Conservation (phyloP, 2,329 filamentous ascomycete species). For the Metarhizium sp. region DNA sequence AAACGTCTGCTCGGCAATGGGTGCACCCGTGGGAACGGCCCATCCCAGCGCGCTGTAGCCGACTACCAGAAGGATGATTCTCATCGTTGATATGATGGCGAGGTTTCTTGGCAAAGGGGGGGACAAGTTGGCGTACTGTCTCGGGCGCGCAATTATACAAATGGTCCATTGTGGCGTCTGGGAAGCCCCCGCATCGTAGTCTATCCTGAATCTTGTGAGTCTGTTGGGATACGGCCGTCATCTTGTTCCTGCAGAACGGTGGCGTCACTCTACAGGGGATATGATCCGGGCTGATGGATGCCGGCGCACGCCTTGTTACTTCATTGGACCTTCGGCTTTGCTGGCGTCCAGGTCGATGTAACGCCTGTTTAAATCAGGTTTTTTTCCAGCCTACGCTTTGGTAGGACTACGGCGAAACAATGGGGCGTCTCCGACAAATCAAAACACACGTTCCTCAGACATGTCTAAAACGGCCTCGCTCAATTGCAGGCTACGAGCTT, state of each 20-base stretch:
- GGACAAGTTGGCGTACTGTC: too few species aligned
- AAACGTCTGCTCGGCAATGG: not conserved
- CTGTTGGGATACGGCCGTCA: too few species aligned
- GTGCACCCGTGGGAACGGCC: not conserved
- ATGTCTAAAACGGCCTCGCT: too few species aligned
- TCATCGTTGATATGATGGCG: slow-evolving; percentile 1
- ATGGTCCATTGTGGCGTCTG: too few species aligned
- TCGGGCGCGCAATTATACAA: too few species aligned
- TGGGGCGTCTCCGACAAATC: too few species aligned
- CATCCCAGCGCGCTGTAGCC: slow-evolving; percentile 1
- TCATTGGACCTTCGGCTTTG: not conserved
- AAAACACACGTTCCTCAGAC: too few species aligned
- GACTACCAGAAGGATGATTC: slow-evolving; percentile 1
- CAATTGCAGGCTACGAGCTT: too few species aligned
- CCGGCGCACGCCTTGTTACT: not conserved
- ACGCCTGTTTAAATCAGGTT: not conserved
- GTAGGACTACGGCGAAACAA: not conserved
- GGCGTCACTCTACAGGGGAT: not conserved
- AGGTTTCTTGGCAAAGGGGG: not conserved
- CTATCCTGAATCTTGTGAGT: too few species aligned
- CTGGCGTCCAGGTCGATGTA: not conserved
- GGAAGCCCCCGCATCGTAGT: too few species aligned
- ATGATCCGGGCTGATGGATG: not conserved
- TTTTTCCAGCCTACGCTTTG: not conserved
- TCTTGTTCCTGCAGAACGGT: slow-evolving; percentile 4